Conservation (phyloP, 805 yeast genomes). For the Barnettozyma populi region DNA sequence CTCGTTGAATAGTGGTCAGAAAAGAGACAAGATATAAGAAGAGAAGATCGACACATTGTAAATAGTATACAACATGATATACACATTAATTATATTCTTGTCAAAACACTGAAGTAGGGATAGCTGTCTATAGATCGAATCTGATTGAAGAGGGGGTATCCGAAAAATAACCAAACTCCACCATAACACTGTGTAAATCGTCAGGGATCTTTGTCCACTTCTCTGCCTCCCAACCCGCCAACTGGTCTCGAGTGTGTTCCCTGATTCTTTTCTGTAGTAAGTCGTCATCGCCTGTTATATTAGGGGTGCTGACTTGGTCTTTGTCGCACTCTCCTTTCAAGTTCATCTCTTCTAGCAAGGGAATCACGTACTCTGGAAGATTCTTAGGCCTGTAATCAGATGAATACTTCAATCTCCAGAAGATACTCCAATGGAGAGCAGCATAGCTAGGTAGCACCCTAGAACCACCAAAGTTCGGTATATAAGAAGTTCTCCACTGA, state of each 20-base stretch:
- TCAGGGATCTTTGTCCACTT: conserved; percentile 32
- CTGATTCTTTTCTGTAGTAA: conserved; percentile 8
- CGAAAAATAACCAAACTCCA: conserved; percentile 4
- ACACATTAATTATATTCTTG: conserved; percentile 9
- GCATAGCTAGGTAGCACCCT: conserved; percentile 45
- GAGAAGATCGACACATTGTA: conserved; percentile 5
- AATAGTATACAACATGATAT: conserved; percentile 10
- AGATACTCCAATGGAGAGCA: conserved; percentile 58
- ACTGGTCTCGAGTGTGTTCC: conserved; percentile 12
- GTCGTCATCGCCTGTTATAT: conserved; percentile 8
- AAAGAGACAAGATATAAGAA: not conserved
- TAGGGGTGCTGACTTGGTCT: not conserved
- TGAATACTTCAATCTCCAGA: conserved; percentile 47
- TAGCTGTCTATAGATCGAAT: not conserved
- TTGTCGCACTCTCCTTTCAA: not conserved
- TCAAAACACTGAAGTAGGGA: not conserved
- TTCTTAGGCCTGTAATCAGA: conserved; percentile 41
- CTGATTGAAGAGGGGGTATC: not conserved
- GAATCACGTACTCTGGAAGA: conserved; percentile 32
- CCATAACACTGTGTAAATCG: conserved; percentile 23
- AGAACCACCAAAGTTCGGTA: conserved; percentile 52
- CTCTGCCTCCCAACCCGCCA: conserved; percentile 26
- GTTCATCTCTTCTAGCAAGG: not conserved
- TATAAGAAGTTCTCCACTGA: conserved; percentile 43
- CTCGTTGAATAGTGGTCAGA: not conserved